Evolutionary conservation across 2,329 filamentous ascomycete species (phyloP), one percentile per base, ranked within the genome.

Genomic region (Coniochaeta hoffmannii): DNA sequence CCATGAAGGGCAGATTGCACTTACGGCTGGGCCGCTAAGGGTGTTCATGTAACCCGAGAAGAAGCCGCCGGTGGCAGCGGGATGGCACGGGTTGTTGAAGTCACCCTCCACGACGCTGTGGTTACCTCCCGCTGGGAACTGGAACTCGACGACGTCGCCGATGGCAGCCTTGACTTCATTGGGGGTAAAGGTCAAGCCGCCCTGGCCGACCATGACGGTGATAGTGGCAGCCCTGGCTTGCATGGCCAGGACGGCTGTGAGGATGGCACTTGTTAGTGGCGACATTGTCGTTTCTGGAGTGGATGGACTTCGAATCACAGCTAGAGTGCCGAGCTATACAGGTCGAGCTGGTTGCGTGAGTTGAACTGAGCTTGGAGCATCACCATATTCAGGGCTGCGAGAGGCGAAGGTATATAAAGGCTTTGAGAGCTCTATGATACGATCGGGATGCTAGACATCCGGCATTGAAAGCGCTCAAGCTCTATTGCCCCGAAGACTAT

Each of bases 141-240:
- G 75, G 67, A 80, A 81, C 61, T 79, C 75, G 50, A 82, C 68
- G 50, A 74, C 68, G 58, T 77, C 77, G 55, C 78, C 78, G 3
- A 69, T 57, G 26, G 67, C 61, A 15, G 78, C 76, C n/a, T 65
- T 67, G 54, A 78, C 58, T 35, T 68, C 71, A 55, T 72, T 67
- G 2, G 78, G 78, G 11, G 61, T 67, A 64, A 79, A 80, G 30
- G 62, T 65, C 24, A 77, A 62, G 54, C 26, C 26, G 24, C 26
- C 26, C 22, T 28, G 26, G 14, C 73, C 73, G 15, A 76, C 74
- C 56, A 73, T 65, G 53, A 79, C 65, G 24, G 69, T 68, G 36
- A 68, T 61, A 17, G 56, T 59, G 61, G 68, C 50, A 9, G 62
- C 61, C 24, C 46, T 53, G 31, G 58, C 55, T 36, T 54, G 57